These are phyloP conservation scores for Phytophthora tubulina DNA, from an alignment of 352 stramenopile genomes.

Conservation along the genomic window DNA sequence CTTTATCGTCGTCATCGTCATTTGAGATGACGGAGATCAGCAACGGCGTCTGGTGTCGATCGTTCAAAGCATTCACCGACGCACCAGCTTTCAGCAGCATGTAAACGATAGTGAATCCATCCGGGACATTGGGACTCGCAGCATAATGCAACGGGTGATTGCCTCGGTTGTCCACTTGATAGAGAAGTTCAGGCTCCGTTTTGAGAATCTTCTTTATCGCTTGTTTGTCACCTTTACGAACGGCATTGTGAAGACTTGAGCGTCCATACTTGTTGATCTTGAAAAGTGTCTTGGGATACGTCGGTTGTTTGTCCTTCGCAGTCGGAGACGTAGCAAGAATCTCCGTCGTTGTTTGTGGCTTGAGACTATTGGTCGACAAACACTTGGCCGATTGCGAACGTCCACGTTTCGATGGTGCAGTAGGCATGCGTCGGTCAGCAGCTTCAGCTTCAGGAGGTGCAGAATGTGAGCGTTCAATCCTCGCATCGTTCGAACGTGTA, in stretches of 20 bases:
- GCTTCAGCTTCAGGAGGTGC: slow-evolving; percentile 41
- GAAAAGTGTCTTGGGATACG: not conserved
- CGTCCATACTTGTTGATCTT: slow-evolving; percentile 8
- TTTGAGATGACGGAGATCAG: slow-evolving; percentile 22
- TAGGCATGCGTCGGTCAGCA: slow-evolving; percentile 18
- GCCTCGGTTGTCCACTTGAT: slow-evolving; percentile 4
- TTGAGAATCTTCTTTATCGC: slow-evolving; percentile 11
- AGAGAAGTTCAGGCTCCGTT: slow-evolving; percentile 8
- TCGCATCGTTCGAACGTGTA: slow-evolving; percentile 16
- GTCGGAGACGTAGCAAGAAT: slow-evolving; percentile 8
- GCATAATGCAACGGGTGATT: slow-evolving; percentile 15
- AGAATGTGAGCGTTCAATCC: slow-evolving; percentile 40
- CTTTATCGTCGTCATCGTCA: slow-evolving; percentile 16
- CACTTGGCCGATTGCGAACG: slow-evolving; percentile 35
- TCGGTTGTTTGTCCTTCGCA: not conserved
- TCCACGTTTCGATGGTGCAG: slow-evolving; percentile 7
- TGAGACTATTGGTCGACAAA: slow-evolving; percentile 16
- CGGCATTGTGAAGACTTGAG: slow-evolving; percentile 6
- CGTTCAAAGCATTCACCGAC: slow-evolving; percentile 12
- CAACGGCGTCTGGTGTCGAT: slow-evolving; percentile 12
- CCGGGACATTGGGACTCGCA: slow-evolving; percentile 6
- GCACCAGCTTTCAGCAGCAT: slow-evolving; percentile 16
- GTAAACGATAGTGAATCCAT: slow-evolving; percentile 11
- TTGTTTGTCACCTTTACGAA: slow-evolving; percentile 14
- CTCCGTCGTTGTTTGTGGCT: not conserved